Base-by-base conservation (phyloP, 768 basidiomycete species). In the Rhodotorula paludigena region DNA sequence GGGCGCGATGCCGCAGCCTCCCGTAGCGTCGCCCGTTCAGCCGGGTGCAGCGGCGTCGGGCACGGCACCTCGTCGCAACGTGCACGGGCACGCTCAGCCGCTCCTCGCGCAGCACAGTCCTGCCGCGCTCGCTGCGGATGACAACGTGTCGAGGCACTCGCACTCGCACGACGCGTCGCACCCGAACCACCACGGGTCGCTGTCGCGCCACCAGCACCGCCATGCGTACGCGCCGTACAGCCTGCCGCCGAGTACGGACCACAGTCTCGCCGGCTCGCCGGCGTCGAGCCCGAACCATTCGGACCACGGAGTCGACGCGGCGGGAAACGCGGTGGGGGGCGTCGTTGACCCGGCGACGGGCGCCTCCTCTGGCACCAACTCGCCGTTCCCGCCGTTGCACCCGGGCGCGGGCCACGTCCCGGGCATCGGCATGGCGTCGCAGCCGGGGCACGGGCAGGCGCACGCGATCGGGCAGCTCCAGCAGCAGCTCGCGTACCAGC, bases 161-260 rank as follows among this genome's bases (percentile, higher is more conserved):
- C 71, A 72, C 66, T 68, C 66, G 33, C 71, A 72, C 63, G 71
- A 72, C 49, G 63, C 71, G n/a, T 54, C 49, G 21, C 60, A 72
- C 47, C 71, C 71, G n/a, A 33, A 28, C 6, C 71, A 72, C 60
- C 71, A 72, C 63, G 25, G 55, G 36, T 57, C 57, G 9, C 53
- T 72, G 21, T 39, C 56, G 16, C 55, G 71, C 35, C 61, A 67
- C 35, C 63, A 64, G 42, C 66, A 67, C 49, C 71, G 71, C 9
- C 71, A 72, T 47, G 66, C 71, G 8, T 72, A 68, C 57, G 57
- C 66, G 59, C 71, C 71, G 20, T 72, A 72, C 57, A 57, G 49
- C 16, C 63, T 67, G 44, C 70, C 65, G 5, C 10, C 42, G 30
- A n/a, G 21, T 10, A 38, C 55, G 49, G 69, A 58, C 12, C 57